Base-by-base conservation (phyloP, 2,329 filamentous ascomycete species). In the Diaporthe eres region DNA sequence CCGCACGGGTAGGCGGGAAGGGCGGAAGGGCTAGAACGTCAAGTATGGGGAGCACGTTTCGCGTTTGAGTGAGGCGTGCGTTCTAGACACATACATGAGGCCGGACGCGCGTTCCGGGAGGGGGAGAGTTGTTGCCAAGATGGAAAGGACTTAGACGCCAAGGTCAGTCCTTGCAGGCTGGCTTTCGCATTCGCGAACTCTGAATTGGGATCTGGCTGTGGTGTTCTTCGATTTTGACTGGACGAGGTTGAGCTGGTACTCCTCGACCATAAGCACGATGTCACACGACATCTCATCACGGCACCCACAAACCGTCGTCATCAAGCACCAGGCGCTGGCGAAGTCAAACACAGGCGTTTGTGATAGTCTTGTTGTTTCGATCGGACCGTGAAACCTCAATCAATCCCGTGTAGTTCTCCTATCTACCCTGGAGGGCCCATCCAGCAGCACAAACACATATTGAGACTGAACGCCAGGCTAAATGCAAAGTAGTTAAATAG, bases 401-500 rank as follows among this genome's bases (percentile, higher is more conserved):
- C 47, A 37, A 22, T 8, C n/a, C n/a, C n/a, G 13, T 17, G 22
- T 53, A 53, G 6, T 28, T 55, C n/a, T 49, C 39, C 42, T 34
- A 12, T 53, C 37, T 44, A 44, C n/a, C 57, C 5, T 44, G 13
- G 15, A 9, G 25, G 8, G 31, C 34, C 31, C 7, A 37, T 34
- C n/a, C 71, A 65, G 17, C 31, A 55, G 65, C 25, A 72, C 44
- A 63, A 61, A 22, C 34, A 17, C 25, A 63, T 15, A n/a, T 42
- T 37, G 31, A 49, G 58, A 65, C 13, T 25, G 51, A 73, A 73
- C 71, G 71, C 71, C 71, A 65, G 71, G 58, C 71, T 63, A 55
- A 70, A 73, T 73, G 71, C 71, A 73, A 57, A 39, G 17, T 55
- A 22, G 17, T 39, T 44, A 44, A 47, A 34, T 73, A 73, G 58